phyloP scores from a whole-genome alignment of 2,329 filamentous ascomycete genomes.

The Macrophomina phaseolina region DNA sequence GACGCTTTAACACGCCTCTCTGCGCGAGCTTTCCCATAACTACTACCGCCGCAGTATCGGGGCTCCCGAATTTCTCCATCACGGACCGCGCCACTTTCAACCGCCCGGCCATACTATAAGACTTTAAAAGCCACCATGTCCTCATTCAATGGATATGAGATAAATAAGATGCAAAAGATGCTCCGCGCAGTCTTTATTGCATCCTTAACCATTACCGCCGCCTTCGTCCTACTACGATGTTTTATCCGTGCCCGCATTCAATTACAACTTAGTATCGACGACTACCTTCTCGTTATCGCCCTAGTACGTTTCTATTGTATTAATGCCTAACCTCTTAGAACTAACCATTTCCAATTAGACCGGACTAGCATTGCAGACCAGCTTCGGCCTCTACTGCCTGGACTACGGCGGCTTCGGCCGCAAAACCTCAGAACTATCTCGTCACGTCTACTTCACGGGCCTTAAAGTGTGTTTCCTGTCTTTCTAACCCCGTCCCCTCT shows the following conservation, averaged over 20 bases:
- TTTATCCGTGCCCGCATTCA: slow-evolving; percentile 13
- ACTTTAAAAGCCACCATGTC: neutral
- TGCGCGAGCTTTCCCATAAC: too few species aligned
- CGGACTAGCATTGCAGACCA: neutral
- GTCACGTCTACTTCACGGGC: neutral
- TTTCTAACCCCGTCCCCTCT: too few species aligned
- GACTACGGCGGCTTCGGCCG: slow-evolving; percentile 17
- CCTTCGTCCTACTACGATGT: slow-evolving; percentile 5
- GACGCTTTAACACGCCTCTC: too few species aligned
- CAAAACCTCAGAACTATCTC: neutral
- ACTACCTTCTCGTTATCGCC: slow-evolving; percentile 4
- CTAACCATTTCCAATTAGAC: neutral
- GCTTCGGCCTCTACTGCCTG: slow-evolving; percentile 8
- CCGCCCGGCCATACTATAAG: neutral
- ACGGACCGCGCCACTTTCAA: too few species aligned
- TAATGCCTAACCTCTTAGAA: too few species aligned
- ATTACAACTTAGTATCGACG: slow-evolving; percentile 12
- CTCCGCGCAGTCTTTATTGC: slow-evolving; percentile 4
- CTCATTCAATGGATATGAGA: neutral
- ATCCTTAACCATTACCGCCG: neutral
- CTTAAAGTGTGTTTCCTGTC: neutral
- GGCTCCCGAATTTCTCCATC: neutral
- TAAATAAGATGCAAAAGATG: neutral
- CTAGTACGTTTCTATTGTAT: neutral
- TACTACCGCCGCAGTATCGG: neutral